Percentiles rank a stretch among this genome's conserved stretches.
These are phyloP conservation scores for Persicaria maculosa DNA, from an alignment of 148 eudicot species.

Conservation along the genomic window DNA sequence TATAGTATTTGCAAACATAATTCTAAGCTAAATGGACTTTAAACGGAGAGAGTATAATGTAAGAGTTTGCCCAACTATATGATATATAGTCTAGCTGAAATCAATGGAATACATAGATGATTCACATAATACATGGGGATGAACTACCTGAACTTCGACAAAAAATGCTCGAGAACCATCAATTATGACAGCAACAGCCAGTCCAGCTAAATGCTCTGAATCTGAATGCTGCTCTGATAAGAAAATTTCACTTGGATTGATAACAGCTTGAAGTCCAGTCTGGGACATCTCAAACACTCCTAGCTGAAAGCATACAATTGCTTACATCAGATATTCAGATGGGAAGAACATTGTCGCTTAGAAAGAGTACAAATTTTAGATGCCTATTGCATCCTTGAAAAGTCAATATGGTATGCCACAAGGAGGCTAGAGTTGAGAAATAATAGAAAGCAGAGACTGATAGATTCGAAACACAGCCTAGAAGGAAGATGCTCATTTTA, in stretches of 20 bases:
- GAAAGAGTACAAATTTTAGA: not conserved
- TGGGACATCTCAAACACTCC: slow-evolving; percentile 90
- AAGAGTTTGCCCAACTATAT: not conserved
- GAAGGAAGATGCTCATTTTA: not conserved
- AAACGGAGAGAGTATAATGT: not conserved
- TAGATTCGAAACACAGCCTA: not conserved
- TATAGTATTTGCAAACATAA: no score
- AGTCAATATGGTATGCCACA: not conserved
- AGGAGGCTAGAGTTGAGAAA: not conserved
- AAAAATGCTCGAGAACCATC: slow-evolving; percentile 93
- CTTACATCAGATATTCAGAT: not conserved
- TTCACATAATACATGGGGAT: not conserved
- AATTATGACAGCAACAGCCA: slow-evolving; percentile 77
- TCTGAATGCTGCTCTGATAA: slow-evolving; percentile 59
- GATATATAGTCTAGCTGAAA: not conserved
- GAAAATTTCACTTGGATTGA: slow-evolving; percentile 84
- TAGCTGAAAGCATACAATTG: slow-evolving; percentile 40
- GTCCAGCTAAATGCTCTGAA: slow-evolving; percentile 83
- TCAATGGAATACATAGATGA: not conserved
- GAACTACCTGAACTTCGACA: slow-evolving; percentile 78
- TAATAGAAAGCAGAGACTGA: not conserved
- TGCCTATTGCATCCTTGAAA: not conserved
- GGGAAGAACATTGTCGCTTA: not conserved
- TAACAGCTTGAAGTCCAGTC: slow-evolving; percentile 65
- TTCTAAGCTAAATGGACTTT: no score